Evolutionary conservation across 345 rosid genomes (phyloP).

Genomic region (Carallia brachiata): DNA sequence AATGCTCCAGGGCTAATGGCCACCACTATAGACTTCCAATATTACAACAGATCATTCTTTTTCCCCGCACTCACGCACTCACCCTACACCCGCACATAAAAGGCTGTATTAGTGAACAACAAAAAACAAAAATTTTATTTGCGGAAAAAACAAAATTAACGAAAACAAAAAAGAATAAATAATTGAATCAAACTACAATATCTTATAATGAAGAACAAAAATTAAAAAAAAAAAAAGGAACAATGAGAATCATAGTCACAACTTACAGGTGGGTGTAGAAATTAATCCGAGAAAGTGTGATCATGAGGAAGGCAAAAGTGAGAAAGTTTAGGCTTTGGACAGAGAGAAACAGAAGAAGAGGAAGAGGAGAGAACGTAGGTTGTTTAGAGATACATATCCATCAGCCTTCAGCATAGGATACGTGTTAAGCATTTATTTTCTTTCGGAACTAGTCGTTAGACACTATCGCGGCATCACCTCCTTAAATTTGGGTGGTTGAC

Average conservation of each 20-base stretch:
- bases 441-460: conserved; percentile 2
- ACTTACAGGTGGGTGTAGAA: background rate
- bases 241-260: no score
- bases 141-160: no score
- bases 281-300: background rate
- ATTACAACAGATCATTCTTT: no score
- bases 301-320: background rate
- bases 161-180: no score
- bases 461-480: background rate
- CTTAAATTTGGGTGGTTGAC: no score
- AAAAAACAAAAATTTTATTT: background rate
- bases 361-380: background rate
- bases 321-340: background rate
- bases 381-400: conserved; percentile 22
- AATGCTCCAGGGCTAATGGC: no score
- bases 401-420: conserved; percentile 4
- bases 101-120: background rate
- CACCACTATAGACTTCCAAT: no score
- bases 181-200: no score
- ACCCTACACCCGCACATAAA: no score
- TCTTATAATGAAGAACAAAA: background rate
- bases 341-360: background rate
- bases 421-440: conserved; percentile 13
- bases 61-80: no score
- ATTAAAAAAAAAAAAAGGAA: background rate